Conservation (phyloP, 2,329 filamentous ascomycete genomes). For the Acarospora socialis region DNA sequence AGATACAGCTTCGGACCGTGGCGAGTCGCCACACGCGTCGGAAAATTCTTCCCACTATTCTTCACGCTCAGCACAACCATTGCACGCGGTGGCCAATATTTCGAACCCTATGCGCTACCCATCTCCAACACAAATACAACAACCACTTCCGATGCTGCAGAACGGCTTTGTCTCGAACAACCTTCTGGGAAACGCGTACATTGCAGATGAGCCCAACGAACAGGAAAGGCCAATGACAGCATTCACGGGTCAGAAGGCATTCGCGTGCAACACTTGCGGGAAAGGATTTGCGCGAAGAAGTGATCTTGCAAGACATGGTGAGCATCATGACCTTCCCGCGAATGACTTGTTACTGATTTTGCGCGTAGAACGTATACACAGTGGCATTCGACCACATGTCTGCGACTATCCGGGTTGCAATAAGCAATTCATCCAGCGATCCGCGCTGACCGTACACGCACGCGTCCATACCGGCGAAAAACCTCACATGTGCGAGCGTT, state of each 20-base stretch:
- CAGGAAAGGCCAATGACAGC: slow-evolving; percentile 1
- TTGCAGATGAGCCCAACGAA: slow-evolving; percentile 20
- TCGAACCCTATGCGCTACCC: slow-evolving; percentile 40
- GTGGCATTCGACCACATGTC: slow-evolving; percentile 74
- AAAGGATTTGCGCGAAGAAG: slow-evolving; percentile 90
- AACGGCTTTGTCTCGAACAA: slow-evolving; percentile 37
- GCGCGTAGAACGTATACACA: slow-evolving; percentile 77
- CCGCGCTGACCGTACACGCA: slow-evolving; percentile 85
- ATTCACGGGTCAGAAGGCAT: slow-evolving; percentile 43
- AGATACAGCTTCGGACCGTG: slow-evolving; percentile 45
- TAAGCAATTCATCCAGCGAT: slow-evolving; percentile 95
- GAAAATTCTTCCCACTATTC: slow-evolving; percentile 44
- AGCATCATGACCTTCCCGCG: slow-evolving; percentile 21
- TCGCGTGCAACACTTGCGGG: slow-evolving; percentile 74
- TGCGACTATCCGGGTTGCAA: slow-evolving; percentile 81
- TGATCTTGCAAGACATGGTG: slow-evolving; percentile 89
- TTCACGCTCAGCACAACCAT: slow-evolving; percentile 38
- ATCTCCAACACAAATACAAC: slow-evolving; percentile 36
- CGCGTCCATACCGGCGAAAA: slow-evolving; percentile 97
- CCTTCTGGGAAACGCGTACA: slow-evolving; percentile 32
- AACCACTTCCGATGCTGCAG: slow-evolving; percentile 40
- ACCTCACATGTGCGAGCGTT: slow-evolving; percentile 92
- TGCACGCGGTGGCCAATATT: slow-evolving; percentile 36
- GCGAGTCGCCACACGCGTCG: slow-evolving; percentile 39
- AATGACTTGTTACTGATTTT: not conserved